These are phyloP conservation scores for Macadamia tetraphylla DNA, from an alignment of 164 flowering plant species.

Conservation along the genomic window DNA sequence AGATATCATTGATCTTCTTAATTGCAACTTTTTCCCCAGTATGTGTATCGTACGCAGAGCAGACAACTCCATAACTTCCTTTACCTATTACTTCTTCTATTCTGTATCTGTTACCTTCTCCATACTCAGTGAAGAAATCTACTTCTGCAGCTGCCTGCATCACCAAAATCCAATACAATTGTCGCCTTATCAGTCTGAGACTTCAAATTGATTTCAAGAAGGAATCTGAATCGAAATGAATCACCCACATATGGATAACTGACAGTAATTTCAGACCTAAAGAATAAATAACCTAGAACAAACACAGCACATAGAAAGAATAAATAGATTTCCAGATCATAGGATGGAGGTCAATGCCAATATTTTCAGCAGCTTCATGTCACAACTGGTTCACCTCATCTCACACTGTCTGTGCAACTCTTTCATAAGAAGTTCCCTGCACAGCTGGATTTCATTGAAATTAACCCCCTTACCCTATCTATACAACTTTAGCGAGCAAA, in stretches of 20 bases:
- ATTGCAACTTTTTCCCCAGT: slow-evolving; percentile 93
- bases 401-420: too few species aligned
- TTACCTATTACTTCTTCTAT: slow-evolving; percentile 96
- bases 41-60: slow-evolving; percentile 86
- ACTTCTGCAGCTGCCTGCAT: slow-evolving; percentile 70
- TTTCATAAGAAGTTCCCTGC: too few species aligned
- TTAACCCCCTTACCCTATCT: neutral
- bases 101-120: slow-evolving; percentile 83
- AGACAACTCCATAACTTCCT: slow-evolving; percentile 98
- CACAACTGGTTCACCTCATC: neutral
- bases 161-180: slow-evolving; percentile 1
- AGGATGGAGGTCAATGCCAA: neutral
- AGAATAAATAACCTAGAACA: neutral
- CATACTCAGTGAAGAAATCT: slow-evolving; percentile 94
- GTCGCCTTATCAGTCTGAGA: neutral
- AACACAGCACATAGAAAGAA: neutral
- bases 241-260: neutral
- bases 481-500: neutral
- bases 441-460: neutral
- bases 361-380: neutral
- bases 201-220: neutral
- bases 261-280: neutral
- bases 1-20: slow-evolving; percentile 94
- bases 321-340: too few species aligned
- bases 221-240: neutral